Evolutionary conservation across 2,329 filamentous ascomycete genomes (phyloP).

Genomic region (Salinomyces thailandicus): DNA sequence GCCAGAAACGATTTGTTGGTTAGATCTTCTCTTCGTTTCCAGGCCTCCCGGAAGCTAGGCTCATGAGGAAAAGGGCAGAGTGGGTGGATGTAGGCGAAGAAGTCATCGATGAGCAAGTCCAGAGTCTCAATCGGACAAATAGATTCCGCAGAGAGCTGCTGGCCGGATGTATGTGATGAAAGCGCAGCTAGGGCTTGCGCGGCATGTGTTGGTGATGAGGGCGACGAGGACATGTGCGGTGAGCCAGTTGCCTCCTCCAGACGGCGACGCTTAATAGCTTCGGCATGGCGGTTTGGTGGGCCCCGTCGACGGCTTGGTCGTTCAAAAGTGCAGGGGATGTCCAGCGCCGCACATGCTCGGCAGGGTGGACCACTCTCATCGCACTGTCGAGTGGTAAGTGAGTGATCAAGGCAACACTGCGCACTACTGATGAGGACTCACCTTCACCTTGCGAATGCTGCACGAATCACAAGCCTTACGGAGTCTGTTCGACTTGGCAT

Average conservation of each 20-base stretch:
- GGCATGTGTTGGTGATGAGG: conserved; percentile 43
- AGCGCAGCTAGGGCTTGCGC: conserved; percentile 44
- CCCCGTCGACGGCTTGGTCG: conserved; percentile 53
- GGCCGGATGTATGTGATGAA: conserved; percentile 33
- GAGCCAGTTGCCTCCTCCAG: conserved; percentile 32
- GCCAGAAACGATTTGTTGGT: conserved; percentile 58
- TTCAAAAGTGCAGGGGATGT: conserved; percentile 58
- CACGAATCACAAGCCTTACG: conserved; percentile 32
- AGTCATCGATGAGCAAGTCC: conserved; percentile 64
- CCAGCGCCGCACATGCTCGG: conserved; percentile 52
- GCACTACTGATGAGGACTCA: conserved; percentile 10
- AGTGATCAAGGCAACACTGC: neutral
- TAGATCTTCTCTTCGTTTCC: conserved; percentile 56
- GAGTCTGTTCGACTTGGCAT: conserved; percentile 27
- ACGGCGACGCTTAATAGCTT: conserved; percentile 53
- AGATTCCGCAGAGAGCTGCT: conserved; percentile 49
- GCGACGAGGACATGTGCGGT: conserved; percentile 33
- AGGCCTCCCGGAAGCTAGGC: conserved; percentile 61
- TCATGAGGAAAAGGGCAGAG: conserved; percentile 70
- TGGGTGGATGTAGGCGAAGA: conserved; percentile 73
- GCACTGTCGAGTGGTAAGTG: conserved; percentile 36
- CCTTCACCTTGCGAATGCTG: conserved; percentile 31
- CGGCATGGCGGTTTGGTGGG: conserved; percentile 56
- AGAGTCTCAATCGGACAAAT: conserved; percentile 62
- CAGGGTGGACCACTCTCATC: conserved; percentile 57